Base-by-base conservation (phyloP, 1,139 yeast genomes). In the Debaryomyces robertsiae region DNA sequence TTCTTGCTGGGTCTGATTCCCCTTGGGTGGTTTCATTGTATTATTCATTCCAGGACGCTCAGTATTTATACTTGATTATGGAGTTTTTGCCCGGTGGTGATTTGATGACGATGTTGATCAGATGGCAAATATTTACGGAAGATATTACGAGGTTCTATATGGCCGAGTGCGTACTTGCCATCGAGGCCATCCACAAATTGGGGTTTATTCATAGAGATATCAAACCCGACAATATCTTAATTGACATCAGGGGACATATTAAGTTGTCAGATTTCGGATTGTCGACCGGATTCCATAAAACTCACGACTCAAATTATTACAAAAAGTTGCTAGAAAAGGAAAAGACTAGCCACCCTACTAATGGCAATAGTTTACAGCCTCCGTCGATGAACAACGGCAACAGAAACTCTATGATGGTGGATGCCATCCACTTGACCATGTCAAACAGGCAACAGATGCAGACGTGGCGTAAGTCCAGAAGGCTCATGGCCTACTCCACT, bases 401-500 rank as follows among this genome's bases (percentile, higher is more conserved):
- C 10, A 73, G 96, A 47, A 90, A 89, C 59, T 83, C 95, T 5
- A 84, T 88, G 80, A 80, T 85, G 82, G 96, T 90, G 35, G 98
- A 94, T 62, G 93, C 97, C 1, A 93, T 93, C 57, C 95, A 89
- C 61, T 73, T 93, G 64, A 93, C 98, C 3, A 89, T 94, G 84
- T 85, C 96, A 11, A 91, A 91, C 60, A 78, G 98, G 53, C 97
- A 93, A 61, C 98, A 93, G 63, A 90, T 94, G 75, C 96, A 94
- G 63, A 93, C 99, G 0, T 93, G 98, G 99, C 81, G 98, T 60
- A 90, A 91, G 63, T 87, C 96, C 14, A 77, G 99, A 57, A 78
- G 98, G 53, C 67, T 93, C 42, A 94, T 94, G 98, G 98, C 98
- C 0, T 93, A 93, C 60, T 90, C 97, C 4, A 93, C 98, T 0